Base-by-base conservation (phyloP, 2,329 filamentous ascomycete genomes). In the Fusarium bulbicola region DNA sequence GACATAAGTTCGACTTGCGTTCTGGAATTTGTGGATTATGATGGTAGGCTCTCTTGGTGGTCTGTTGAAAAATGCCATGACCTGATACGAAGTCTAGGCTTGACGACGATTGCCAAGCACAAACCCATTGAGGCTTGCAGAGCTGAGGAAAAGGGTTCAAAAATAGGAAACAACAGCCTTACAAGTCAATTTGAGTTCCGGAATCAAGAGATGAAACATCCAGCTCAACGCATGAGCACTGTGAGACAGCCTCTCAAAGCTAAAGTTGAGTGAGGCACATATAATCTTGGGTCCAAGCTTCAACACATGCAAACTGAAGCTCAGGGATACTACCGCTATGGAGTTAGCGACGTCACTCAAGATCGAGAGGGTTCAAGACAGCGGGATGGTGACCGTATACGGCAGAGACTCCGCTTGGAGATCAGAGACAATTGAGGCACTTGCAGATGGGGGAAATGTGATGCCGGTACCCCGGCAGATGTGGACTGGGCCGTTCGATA, bases 381-480 rank as follows among this genome's bases (percentile, higher is more conserved):
- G 46, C 58, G 68, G 72, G 36, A 28, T 58, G 34, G 24, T 52
- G n/a, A 16, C 72, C 68, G n/a, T 39, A 64, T 66, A 54, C 20
- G 53, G 72, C 28, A 59, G 42, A 47, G 26, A 49, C 56, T 53
- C 64, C 70, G 70, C 58, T 66, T 56, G 69, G 42, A 75, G 74
- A 77, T 77, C 72, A 73, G 57, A 74, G 68, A 72, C 66, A 63
- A 66, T 59, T 68, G 65, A 72, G 67, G 47, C 60, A 66, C 68
- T 58, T 74, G 65, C 73, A 77, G 69, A 74, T 76, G 73, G 67
- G 50, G 61, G 74, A 74, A 76, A 65, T 67, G 56, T 67, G 68
- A 75, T 77, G 76, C 76, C 71, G 68, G 61, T 53, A 70, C 57
- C 66, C 65, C 76, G 73, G 76, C 67, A 78, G 71, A 76, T 78